Evolutionary conservation across 129 eudicot species (phyloP), one percentile per base, ranked within the genome.

Genomic region (Gnaphalium uliginosum): DNA sequence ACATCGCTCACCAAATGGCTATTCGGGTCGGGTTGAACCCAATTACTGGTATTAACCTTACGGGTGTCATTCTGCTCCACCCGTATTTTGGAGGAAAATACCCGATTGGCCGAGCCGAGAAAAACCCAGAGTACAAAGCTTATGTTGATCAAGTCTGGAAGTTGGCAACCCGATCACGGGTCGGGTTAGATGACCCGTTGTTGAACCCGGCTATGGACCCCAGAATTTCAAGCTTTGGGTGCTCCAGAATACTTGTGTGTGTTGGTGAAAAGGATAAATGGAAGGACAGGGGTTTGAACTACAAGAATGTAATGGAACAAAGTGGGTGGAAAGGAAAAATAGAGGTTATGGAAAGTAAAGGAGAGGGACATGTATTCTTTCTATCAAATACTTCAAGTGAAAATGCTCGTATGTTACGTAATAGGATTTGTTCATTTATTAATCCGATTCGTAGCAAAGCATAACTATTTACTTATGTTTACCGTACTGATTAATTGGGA

Each of bases 31-130:
- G 88, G 66, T 37, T 61, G 19, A 68, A 43, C 30, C 30, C 21
- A 2, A 68, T 18, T 0, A 70, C 61, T 0, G 26, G 2, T 60
- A 24, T 79, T 8, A 51, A 58, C 7, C 18, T 85, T 2, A 39
- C n/a, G 29, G 90, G 90, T 66, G 50, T 83, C 26, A 58, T 78
- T 22, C 30, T 87, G 25, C 69, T 79, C 24, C 84, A 86, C 37
- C 89, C 89, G 5, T 82, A 26, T 33, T 83, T 87, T 18, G 69
- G 75, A 35, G 92, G 85, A 33, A 73, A 78, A 8, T 67, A 78
- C 9, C 74, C 80, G 35, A 65, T 79, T 13, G 83, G 81, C 23
- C 19, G 4, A 15, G 30, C 6, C 4, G 6, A 29, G 79, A 66
- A 48, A 26, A 6, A 48, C n/a, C 17, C 3, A 6, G 1, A 13